Percentiles rank a stretch among this genome's conserved stretches.
Evolutionary conservation across 352 stramenopile species (phyloP).

Genomic region (Elongisporangium anandrum): DNA sequence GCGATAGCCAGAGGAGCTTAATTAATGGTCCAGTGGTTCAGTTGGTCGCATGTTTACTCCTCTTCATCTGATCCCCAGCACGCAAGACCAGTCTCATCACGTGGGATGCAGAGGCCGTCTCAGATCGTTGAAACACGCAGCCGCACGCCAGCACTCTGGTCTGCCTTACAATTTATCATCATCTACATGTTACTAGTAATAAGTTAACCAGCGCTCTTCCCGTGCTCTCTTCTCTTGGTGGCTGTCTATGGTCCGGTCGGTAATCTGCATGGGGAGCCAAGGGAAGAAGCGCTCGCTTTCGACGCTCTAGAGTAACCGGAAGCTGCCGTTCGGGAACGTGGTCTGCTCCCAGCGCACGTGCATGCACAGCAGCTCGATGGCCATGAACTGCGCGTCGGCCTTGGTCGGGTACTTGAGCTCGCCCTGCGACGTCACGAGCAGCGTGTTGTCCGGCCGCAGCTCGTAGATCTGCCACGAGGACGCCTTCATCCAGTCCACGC

Average conservation of each 20-base stretch:
- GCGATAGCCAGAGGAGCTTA: too few species aligned
- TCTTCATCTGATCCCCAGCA: too few species aligned
- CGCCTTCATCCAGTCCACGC: constrained; percentile 21
- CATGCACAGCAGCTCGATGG: constrained; percentile 29
- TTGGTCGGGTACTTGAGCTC: constrained; percentile 22
- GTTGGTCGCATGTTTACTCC: too few species aligned
- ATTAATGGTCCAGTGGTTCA: too few species aligned
- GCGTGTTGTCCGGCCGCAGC: constrained; percentile 14
- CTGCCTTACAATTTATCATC: too few species aligned
- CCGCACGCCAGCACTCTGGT: too few species aligned
- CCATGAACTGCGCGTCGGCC: constrained; percentile 25
- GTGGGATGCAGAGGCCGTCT: too few species aligned
- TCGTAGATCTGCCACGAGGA: constrained; percentile 28
- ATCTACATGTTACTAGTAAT: not conserved
- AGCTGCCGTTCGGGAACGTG: not conserved
- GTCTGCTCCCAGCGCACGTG: constrained; percentile 28
- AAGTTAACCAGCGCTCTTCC: not conserved
- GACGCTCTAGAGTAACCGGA: not conserved
- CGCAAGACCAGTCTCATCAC: too few species aligned
- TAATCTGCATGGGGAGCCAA: not conserved
- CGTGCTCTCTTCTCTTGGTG: not conserved
- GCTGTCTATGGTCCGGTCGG: not conserved
- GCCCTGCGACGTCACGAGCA: constrained; percentile 21
- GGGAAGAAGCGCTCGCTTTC: not conserved
- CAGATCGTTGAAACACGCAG: too few species aligned